Base-by-base conservation (phyloP, 352 stramenopile genomes). In the Globisporangium irregulare region DNA sequence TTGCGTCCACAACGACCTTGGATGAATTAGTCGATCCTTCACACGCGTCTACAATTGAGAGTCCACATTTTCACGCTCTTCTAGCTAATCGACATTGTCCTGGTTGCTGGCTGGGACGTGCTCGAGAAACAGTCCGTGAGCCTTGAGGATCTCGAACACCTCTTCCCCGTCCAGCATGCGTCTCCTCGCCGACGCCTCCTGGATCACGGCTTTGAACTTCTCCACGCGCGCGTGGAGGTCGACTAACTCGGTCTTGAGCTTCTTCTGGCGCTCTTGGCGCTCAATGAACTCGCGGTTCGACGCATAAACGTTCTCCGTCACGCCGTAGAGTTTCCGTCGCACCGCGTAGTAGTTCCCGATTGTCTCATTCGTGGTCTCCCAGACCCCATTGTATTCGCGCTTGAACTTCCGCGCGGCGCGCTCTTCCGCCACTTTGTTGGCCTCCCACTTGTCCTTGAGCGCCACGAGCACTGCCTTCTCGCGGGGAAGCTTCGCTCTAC, bases 241-340 rank as follows among this genome's bases (percentile, higher is more conserved):
- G 22, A 67, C 18, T 12, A 89, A 63, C 59, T 87, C 69, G 3
- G 43, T 18, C 48, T 70, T 54, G 10, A 90, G 70, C 34, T 66
- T 69, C 15, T 15, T n/a, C 0, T 82, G 73, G n/a, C 71, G 73
- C 58, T 75, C 71, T 57, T 81, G 65, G 4, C 79, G 77, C 62
- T 83, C 66, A 4, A 64, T 18, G 7, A 72, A 70, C 59, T 89
- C 81, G n/a, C 69, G 73, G 59, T 80, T 73, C n/a, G 79, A 82
- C 20, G 81, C 62, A 72, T 91, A 91, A 50, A 91, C 81, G 51
- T 82, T 90, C 68, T 91, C 83, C 7, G 81, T 87, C 46, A 91
- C 81, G 43, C 83, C 83, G 62, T 87, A 90, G 34, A 91, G 73
- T 54, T 87, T 84, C 29, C 73, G 70, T 1, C 75, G 72, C 41